A percentile compares a stretch with the other conserved stretches of the same genome.
Evolutionary conservation across 148 eudicot genomes (phyloP).

Genomic region (Suaeda aralocaspica): DNA sequence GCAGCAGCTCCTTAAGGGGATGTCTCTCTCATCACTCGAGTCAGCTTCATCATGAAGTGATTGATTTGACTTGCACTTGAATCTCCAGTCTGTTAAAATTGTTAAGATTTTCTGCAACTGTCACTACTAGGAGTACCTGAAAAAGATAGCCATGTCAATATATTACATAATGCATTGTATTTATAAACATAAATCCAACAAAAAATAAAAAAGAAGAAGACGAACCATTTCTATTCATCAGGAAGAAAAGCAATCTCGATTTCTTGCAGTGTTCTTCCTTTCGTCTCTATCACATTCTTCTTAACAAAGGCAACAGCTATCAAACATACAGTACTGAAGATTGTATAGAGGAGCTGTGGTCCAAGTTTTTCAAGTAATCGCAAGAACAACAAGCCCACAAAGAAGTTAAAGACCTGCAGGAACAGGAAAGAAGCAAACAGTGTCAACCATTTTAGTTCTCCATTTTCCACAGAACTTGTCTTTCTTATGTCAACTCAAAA

Average conservation of each 20-base stretch:
- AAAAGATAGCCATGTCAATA: neutral
- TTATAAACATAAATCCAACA: too few relatives aligned
- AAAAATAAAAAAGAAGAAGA: too few relatives aligned
- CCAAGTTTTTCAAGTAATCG: conserved; percentile 82
- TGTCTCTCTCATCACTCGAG: neutral
- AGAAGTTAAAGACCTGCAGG: conserved; percentile 70
- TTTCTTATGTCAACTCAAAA: neutral
- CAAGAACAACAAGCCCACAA: conserved; percentile 88
- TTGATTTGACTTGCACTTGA: neutral
- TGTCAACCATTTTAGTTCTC: neutral
- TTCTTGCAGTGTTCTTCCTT: conserved; percentile 94
- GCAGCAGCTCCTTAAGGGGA: neutral
- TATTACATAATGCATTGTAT: neutral
- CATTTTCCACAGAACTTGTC: neutral
- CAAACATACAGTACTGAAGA: conserved; percentile 72
- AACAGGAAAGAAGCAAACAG: neutral
- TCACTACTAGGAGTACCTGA: conserved; percentile 1
- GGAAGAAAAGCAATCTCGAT: conserved; percentile 95
- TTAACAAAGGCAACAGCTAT: conserved; percentile 76
- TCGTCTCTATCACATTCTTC: conserved; percentile 87
- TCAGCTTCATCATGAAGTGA: neutral
- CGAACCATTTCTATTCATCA: conserved; percentile 35
- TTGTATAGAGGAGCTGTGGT: conserved; percentile 65
- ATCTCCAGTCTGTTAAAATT: neutral
- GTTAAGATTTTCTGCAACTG: neutral